Evolutionary conservation across 2,329 filamentous ascomycete species (phyloP), one percentile per base, ranked within the genome.

Genomic region (Colletotrichum destructivum): DNA sequence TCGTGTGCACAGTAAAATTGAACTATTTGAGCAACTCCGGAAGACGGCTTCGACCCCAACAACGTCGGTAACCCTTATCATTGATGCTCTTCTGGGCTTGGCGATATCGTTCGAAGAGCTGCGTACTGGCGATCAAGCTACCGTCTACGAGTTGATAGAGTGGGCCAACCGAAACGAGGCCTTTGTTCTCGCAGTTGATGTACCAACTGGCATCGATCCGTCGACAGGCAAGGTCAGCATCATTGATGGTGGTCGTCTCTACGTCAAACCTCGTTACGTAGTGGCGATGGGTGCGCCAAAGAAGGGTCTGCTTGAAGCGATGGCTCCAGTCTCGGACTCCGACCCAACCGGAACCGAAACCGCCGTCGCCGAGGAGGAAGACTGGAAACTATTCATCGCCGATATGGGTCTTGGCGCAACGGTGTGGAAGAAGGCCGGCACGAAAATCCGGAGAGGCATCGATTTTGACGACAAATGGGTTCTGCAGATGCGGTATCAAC

Each of bases 101-200:
- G 94, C 96, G 55, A 90, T 95, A 68, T 92, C 94, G 2, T 98
- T 98, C 77, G 95, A 98, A 75, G 94, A 97, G 76, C 86, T 98
- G 38, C 90, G 94, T 46, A 93, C 92, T 2, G 92, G 93, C 18
- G 93, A 97, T 75, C 94, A 97, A 79, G 91, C 92, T 4, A 93
- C 92, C 0, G 94, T 94, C 0, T 95, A 97, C 78, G 93, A 97
- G 78, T 89, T 98, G 78, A 96, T 98, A 77, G 93, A 95, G 74
- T 98, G 95, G 95, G 93, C 94, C 3, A 98, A 98, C 79, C 92
- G 95, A 74, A 94, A 92, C 79, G 93, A 95, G 74, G 91, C 94
- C 0, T 91, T 92, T 69, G 92, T 96, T 3, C 84, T 99, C 23
- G 93, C 95, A 0, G 90, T 99, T n/a, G 96, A 98, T 79, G 90